Percentiles rank a stretch among this genome's conserved stretches.
phyloP scores from a whole-genome alignment of 805 yeast genomes.

The Komagataella kurtzmanii region DNA sequence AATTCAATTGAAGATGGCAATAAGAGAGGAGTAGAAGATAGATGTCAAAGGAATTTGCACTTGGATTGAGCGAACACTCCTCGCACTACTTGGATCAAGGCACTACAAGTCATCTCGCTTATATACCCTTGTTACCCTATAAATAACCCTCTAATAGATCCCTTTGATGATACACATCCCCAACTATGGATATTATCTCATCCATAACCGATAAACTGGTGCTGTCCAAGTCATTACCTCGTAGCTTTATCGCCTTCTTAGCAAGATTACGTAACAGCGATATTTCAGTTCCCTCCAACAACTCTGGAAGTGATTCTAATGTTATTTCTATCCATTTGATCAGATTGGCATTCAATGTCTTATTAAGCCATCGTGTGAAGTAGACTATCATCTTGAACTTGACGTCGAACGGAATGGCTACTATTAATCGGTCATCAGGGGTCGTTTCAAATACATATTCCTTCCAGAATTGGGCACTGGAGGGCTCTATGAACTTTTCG shows the following conservation, averaged over 20 bases:
- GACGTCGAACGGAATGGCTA: slow-evolving; percentile 20
- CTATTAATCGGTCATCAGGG: slow-evolving; percentile 18
- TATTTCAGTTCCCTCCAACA: slow-evolving; percentile 22
- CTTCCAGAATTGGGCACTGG: slow-evolving; percentile 28
- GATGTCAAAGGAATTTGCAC: background rate
- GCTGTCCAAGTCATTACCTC: slow-evolving; percentile 9
- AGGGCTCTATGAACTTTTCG: slow-evolving; percentile 11
- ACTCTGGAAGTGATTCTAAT: slow-evolving; percentile 23
- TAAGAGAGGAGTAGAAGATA: background rate
- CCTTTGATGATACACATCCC: slow-evolving; percentile 11
- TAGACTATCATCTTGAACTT: slow-evolving; percentile 24
- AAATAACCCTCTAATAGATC: slow-evolving; percentile 9
- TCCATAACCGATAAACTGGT: slow-evolving; percentile 7
- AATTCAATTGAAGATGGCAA: background rate
- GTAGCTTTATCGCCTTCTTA: slow-evolving; percentile 19
- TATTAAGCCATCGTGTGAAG: slow-evolving; percentile 26
- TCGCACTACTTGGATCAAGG: background rate
- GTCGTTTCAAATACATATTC: slow-evolving; percentile 18
- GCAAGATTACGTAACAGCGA: slow-evolving; percentile 27
- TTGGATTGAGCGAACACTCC: background rate
- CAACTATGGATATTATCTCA: slow-evolving; percentile 10
- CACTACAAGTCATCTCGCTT: background rate
- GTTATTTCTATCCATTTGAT: slow-evolving; percentile 26
- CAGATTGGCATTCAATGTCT: slow-evolving; percentile 14
- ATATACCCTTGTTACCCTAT: background rate